Conservation (phyloP, 73 alveolate genomes). For the Paramecium pentaurelia region DNA sequence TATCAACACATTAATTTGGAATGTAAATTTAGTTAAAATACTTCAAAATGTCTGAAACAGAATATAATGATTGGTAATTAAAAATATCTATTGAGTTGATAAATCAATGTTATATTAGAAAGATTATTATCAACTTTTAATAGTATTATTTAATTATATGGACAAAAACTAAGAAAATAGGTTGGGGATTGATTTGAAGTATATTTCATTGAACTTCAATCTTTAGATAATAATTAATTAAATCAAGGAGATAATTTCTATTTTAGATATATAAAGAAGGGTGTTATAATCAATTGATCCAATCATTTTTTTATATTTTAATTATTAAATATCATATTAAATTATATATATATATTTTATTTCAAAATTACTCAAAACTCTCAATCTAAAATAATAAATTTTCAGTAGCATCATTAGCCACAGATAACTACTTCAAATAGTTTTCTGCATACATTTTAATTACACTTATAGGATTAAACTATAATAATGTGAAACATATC, state of each 20-base stretch:
- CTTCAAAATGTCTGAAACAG: no score
- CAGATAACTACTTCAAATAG: background rate
- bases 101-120: background rate
- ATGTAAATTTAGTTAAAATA: background rate
- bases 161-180: background rate
- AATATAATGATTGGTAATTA: no score
- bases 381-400: background rate
- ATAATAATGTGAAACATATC: background rate
- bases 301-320: no score
- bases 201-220: no score
- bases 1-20: background rate
- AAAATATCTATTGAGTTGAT: background rate
- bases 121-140: no score
- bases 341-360: background rate
- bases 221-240: no score
- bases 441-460: constrained; percentile 35
- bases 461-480: background rate
- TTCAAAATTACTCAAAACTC: background rate
- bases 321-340: no score
- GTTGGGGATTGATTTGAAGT: background rate
- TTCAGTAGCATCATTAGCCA: background rate
- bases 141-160: no score
- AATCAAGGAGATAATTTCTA: no score
- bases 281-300: no score
- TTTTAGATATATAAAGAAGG: no score